Evolutionary conservation across 345 rosid genomes (phyloP), one percentile per base, ranked within the genome.

Genomic region (Populus pruinosa): DNA sequence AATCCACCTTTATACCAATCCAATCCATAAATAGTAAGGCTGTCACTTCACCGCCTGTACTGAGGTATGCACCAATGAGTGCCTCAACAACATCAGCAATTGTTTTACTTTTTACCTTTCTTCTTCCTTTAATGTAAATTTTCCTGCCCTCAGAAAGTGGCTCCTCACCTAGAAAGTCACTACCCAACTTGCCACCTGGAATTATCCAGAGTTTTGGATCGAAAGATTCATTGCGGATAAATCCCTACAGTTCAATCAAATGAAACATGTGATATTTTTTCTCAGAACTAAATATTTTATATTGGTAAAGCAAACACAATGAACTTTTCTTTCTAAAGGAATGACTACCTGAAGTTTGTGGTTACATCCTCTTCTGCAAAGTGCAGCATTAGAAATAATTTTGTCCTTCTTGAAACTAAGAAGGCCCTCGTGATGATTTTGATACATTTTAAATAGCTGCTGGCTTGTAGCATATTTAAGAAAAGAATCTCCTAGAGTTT

Each of bases 401-500:
- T 67, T 86, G 0, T 91, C 95, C 83, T 86, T 96, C 83, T 84
- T 87, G 44, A 82, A 13, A 83, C 94, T 96, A 13, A 93, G 92
- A 82, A 92, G 87, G 77, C 99, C 99, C 74, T 91, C 98, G 14
- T 96, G 97, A 69, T 82, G 79, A 83, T 75, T 85, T 72, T 75
- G 85, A 77, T 81, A 56, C 0, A 80, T 73, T 76, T 87, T 88
- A 66, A 93, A 96, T 29, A 96, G 86, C 21, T 96, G 92, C 78
- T 91, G 92, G 81, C 96, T 81, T 50, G 78, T 87, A 44, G 94
- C 94, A 80, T 93, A 96, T 79, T 96, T 96, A 9, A 96, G 88
- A 77, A 96, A 93, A 59, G 98, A 92, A 79, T 96, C 99, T 3
- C 99, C 99, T 21, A 96, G 93, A 41, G 98, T 91, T 87, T 92